A percentile compares a stretch with the other conserved stretches of the same genome.
Conservation (phyloP, 257 asterid genomes). For the Jasminum sambac region DNA sequence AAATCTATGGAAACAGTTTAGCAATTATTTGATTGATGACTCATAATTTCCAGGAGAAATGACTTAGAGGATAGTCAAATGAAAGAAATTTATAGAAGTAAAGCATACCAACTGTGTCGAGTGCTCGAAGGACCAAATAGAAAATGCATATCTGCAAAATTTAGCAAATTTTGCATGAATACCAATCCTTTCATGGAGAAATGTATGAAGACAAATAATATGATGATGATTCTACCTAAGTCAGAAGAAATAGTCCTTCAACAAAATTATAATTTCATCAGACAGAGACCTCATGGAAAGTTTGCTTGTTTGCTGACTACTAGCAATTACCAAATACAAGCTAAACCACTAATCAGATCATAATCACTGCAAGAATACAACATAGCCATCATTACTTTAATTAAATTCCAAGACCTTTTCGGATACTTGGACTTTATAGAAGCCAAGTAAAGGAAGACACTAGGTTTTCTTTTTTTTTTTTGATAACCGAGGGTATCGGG, state of each 20-base stretch:
- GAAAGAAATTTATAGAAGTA: constrained; percentile 5
- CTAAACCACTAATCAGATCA: not conserved
- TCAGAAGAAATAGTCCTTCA: not conserved
- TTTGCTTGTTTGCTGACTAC: not conserved
- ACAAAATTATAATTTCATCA: not conserved
- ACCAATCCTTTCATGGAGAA: not conserved
- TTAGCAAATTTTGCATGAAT: not conserved
- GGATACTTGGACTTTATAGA: not conserved
- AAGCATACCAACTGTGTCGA: constrained; percentile 94
- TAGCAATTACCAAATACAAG: not conserved
- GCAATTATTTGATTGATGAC: not conserved
- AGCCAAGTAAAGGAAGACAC: not conserved
- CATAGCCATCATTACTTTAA: not conserved
- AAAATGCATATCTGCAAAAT: constrained; percentile 84
- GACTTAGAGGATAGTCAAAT: not conserved
- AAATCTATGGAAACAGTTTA: not conserved
- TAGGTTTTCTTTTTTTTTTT: too few relatives aligned
- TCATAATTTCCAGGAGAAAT: not conserved
- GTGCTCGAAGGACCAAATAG: constrained; percentile 96
- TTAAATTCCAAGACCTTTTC: not conserved
- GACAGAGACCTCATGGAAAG: not conserved
- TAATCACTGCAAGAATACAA: not conserved
- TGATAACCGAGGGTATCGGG: too few relatives aligned
- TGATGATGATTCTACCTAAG: constrained; percentile 12
- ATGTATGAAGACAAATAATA: constrained; percentile 1